Evolutionary conservation across 1,139 yeast genomes (phyloP).

Genomic region (Diutina siamensis): DNA sequence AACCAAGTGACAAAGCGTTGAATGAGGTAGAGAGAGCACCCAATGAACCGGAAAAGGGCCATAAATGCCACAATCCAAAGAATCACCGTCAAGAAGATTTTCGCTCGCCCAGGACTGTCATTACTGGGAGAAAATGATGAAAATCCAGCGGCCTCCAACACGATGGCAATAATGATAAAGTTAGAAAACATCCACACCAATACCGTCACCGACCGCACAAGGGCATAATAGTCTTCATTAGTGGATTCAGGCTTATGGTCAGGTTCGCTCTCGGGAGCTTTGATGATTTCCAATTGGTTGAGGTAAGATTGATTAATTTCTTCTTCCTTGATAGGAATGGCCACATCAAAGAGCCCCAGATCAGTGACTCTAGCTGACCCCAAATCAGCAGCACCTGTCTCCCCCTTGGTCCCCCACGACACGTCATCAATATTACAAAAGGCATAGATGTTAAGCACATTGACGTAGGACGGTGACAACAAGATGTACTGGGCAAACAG

Average conservation of each 20-base stretch:
- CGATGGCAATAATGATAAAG: slow-evolving; percentile 59
- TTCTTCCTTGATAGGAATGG: slow-evolving; percentile 49
- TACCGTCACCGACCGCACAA: slow-evolving; percentile 70
- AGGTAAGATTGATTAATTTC: slow-evolving; percentile 52
- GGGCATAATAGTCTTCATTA: slow-evolving; percentile 66
- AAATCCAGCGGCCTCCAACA: slow-evolving; percentile 59
- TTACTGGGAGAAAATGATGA: slow-evolving; percentile 18
- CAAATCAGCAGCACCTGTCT: slow-evolving; percentile 30
- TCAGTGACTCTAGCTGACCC: slow-evolving; percentile 54
- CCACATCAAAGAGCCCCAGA: slow-evolving; percentile 55
- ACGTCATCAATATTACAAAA: slow-evolving; percentile 5
- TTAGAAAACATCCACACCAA: slow-evolving; percentile 72
- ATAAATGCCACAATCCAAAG: slow-evolving; percentile 75
- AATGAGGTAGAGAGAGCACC: slow-evolving; percentile 50
- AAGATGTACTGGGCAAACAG: slow-evolving; percentile 4
- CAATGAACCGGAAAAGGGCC: slow-evolving; percentile 64
- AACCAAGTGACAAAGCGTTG: slow-evolving; percentile 8
- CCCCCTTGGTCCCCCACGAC: slow-evolving; percentile 5
- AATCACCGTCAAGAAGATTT: slow-evolving; percentile 55
- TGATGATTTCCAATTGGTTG: slow-evolving; percentile 52
- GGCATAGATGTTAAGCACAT: slow-evolving; percentile 5
- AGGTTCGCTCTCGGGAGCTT: slow-evolving; percentile 10
- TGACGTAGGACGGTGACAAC: slow-evolving; percentile 3
- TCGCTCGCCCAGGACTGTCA: slow-evolving; percentile 16
- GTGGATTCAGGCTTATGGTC: slow-evolving; percentile 13